A percentile compares a stretch with the other conserved stretches of the same genome.
Evolutionary conservation across 2,329 filamentous ascomycete species (phyloP).

Genomic region (Thelonectria olida): DNA sequence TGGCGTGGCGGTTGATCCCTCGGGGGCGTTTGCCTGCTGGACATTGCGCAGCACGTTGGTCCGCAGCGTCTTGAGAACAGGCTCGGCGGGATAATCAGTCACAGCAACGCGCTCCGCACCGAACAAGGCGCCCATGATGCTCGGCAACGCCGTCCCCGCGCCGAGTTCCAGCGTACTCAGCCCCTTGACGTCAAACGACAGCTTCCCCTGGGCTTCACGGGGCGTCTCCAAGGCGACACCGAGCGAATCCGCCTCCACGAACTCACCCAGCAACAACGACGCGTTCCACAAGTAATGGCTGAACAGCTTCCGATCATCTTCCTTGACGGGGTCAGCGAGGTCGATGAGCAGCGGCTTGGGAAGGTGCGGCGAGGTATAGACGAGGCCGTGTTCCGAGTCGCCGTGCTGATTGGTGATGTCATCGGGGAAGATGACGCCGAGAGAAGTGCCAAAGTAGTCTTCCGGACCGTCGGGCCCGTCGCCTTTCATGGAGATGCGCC

Average conservation of each 20-base stretch:
- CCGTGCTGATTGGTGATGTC: slow-evolving; percentile 74
- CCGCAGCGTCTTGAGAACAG: slow-evolving; percentile 66
- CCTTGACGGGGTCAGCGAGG: slow-evolving; percentile 58
- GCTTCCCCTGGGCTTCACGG: slow-evolving; percentile 13
- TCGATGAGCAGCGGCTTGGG: slow-evolving; percentile 55
- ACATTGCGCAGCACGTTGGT: slow-evolving; percentile 67
- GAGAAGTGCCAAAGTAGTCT: slow-evolving; percentile 66
- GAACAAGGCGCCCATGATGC: slow-evolving; percentile 58
- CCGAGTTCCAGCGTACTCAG: slow-evolving; percentile 71
- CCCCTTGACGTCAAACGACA: slow-evolving; percentile 58
- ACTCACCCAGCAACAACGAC: slow-evolving; percentile 62
- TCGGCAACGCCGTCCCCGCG: slow-evolving; percentile 68
- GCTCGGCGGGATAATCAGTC: slow-evolving; percentile 73
- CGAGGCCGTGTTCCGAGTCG: slow-evolving; percentile 64
- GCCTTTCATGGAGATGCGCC: slow-evolving; percentile 41
- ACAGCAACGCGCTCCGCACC: slow-evolving; percentile 63
- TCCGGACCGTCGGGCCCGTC: slow-evolving; percentile 53
- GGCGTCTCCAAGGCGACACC: slow-evolving; percentile 27
- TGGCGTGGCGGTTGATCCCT: slow-evolving; percentile 25
- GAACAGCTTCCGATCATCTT: slow-evolving; percentile 68
- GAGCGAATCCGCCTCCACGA: slow-evolving; percentile 61
- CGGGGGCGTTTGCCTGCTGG: slow-evolving; percentile 44
- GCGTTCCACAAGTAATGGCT: slow-evolving; percentile 81
- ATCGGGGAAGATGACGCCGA: slow-evolving; percentile 74
- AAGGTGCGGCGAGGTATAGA: slow-evolving; percentile 66